Evolutionary conservation across 2,329 filamentous ascomycete species (phyloP).

Genomic region (Fonsecaea multimorphosa): DNA sequence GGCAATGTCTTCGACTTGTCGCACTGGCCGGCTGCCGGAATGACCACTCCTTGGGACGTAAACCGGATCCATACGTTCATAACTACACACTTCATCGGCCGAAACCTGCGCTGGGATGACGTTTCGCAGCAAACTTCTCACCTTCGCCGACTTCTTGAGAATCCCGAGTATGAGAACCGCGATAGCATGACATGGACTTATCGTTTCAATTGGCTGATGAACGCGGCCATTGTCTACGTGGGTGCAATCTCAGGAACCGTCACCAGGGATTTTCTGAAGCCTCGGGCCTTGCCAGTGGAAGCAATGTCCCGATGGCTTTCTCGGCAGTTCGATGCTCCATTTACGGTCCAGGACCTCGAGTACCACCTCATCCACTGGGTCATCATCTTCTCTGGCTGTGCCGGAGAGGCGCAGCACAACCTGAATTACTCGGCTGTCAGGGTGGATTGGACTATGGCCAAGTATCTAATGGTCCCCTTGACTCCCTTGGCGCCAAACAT

Average conservation of each 20-base stretch:
- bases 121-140: background rate
- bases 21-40: background rate
- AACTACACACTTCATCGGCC: background rate
- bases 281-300: background rate
- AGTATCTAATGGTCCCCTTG: background rate
- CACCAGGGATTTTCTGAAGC: background rate
- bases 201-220: constrained; percentile 12
- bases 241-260: background rate
- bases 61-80: background rate
- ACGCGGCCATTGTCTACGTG: constrained; percentile 4
- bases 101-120: background rate
- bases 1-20: background rate
- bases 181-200: background rate
- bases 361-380: constrained; percentile 2
- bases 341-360: background rate
- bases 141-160: too few relatives aligned
- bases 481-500: background rate
- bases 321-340: background rate
- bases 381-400: background rate
- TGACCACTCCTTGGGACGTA: background rate
- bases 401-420: background rate
- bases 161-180: background rate
- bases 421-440: background rate
- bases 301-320: background rate
- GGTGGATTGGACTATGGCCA: background rate